Evolutionary conservation across 768 basidiomycete species (phyloP), one percentile per base, ranked within the genome.

Genomic region (Tricholoma saponaceum): DNA sequence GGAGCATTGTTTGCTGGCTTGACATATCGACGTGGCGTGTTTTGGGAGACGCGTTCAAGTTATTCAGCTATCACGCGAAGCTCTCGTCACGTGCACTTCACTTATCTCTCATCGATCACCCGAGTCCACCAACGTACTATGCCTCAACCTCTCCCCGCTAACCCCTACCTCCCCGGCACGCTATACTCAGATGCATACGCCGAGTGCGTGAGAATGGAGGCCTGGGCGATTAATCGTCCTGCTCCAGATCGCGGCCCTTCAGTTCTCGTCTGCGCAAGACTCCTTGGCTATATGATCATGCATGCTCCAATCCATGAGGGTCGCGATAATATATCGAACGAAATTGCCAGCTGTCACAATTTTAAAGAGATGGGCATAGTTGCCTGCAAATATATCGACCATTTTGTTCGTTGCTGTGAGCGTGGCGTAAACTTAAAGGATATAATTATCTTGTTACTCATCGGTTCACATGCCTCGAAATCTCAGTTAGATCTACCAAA

Each of bases 401-500:
- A 10, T 43, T 43, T 43, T 14, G 44, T 46, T 2, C 44, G 44
- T 46, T 26, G 44, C 13, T 46, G 44, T 46, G 44, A 46, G 44
- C 25, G 44, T 14, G 44, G 4, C 44, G 13, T 46, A 18, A 25
- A 25, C 44, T 3, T 46, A 18, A 25, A 25, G 18, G 8, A 44
- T 44, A 9, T 5, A 22, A 5, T 46, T 2, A 14, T 5, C 12
- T 46, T 14, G 13, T 46, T 44, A 44, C 43, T 22, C 43, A 20
- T 44, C 20, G 43, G 44, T 26, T 46, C n/a, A n/a, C n/a, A n/a
- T n/a, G n/a, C n/a, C n/a, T n/a, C 23, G 23, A 46, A 46, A 46
- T 46, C 13, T 13, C 13, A 66, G 65, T 66, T 51, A 33, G 35
- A 28, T 37, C 35, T 20, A 51, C 16, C 44, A 65, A 55, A 49